Conservation (phyloP, 805 yeast genomes). For the Blastobotrys muscicola region DNA sequence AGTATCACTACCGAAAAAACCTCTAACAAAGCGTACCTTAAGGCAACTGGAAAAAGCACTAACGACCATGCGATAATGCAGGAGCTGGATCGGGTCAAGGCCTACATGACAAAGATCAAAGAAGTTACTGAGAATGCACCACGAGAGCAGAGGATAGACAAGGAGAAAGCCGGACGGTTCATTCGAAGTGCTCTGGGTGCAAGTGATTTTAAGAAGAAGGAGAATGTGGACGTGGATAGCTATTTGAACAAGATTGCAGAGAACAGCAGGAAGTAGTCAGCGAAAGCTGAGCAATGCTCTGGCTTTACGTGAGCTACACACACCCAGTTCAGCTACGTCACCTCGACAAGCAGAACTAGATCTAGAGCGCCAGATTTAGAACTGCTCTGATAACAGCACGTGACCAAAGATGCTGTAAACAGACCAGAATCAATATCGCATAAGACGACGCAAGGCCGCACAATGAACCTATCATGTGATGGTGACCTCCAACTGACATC, state of each 20-base stretch:
- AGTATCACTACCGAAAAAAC: constrained; percentile 1
- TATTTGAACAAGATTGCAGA: not conserved
- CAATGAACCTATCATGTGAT: too few species aligned
- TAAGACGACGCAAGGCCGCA: too few species aligned
- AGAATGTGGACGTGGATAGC: not conserved
- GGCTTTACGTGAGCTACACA: too few species aligned
- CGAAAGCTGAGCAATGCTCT: too few species aligned
- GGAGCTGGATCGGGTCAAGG: constrained; percentile 57
- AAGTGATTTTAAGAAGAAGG: not conserved
- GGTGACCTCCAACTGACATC: too few species aligned
- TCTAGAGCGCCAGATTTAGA: too few species aligned
- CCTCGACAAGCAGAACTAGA: too few species aligned
- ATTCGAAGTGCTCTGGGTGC: constrained; percentile 38
- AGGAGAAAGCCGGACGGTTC: constrained; percentile 37
- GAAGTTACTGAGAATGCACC: constrained; percentile 13
- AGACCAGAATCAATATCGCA: too few species aligned
- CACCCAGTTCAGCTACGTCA: too few species aligned
- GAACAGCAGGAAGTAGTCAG: not conserved
- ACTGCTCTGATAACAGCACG: too few species aligned
- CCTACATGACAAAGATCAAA: constrained; percentile 54
- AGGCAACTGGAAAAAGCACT: constrained; percentile 48
- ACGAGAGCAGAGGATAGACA: constrained; percentile 18
- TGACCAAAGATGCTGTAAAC: too few species aligned
- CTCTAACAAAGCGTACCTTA: constrained; percentile 31
- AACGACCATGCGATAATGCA: constrained; percentile 52